These are phyloP conservation scores for Pseudomassariella vexata DNA, from an alignment of 2,329 filamentous ascomycete species.

Conservation along the genomic window DNA sequence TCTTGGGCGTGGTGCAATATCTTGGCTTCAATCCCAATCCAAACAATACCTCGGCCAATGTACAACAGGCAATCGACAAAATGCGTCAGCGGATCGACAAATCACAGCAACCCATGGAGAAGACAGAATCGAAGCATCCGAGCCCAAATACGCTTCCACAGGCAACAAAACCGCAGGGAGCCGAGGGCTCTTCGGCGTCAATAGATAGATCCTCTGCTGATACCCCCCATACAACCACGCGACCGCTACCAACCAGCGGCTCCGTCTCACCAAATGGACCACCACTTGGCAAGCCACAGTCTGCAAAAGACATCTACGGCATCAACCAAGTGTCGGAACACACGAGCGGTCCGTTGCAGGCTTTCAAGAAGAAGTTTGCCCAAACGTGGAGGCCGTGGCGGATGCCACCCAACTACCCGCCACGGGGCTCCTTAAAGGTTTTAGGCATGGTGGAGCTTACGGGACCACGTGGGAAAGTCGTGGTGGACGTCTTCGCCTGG, in stretches of 20 bases:
- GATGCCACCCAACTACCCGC: background rate
- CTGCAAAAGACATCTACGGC: conserved; percentile 24
- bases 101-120: conserved; percentile 10
- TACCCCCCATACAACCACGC: too few species aligned
- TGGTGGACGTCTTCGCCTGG: conserved; percentile 4
- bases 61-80: conserved; percentile 25
- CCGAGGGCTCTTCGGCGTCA: conserved; percentile 15
- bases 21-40: conserved; percentile 35
- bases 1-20: conserved; percentile 33
- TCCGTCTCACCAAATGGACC: conserved; percentile 10
- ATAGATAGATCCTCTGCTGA: too few species aligned
- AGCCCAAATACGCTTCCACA: conserved; percentile 8
- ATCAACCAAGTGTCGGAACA: conserved; percentile 18
- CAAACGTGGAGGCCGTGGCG: background rate
- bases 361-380: conserved; percentile 28
- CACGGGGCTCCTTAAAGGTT: conserved; percentile 2
- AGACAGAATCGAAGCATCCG: conserved; percentile 10
- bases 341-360: conserved; percentile 22
- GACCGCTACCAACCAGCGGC: conserved; percentile 11
- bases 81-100: conserved; percentile 21
- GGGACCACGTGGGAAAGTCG: conserved; percentile 1
- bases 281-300: conserved; percentile 11
- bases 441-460: conserved; percentile 3
- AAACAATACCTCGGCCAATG: conserved; percentile 15
- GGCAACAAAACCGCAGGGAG: conserved; percentile 11